Evolutionary conservation across 371 early-diverging fungal species (phyloP).

Genomic region (Circinella minor): DNA sequence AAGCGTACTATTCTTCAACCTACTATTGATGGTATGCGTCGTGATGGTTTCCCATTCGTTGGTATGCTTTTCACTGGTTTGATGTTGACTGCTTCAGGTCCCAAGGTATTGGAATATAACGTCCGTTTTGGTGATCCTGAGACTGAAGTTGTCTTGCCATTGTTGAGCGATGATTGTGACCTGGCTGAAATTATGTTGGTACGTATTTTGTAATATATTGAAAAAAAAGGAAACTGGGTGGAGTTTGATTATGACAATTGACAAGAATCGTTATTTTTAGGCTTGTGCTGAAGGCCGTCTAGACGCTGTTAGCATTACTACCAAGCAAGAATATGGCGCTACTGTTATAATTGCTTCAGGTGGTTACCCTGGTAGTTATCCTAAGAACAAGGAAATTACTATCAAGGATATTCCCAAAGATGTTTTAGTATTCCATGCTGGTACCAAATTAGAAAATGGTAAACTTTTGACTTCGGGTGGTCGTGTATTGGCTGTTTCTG

Average conservation of each 20-base stretch:
- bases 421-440: conserved; percentile 91
- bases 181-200: conserved; percentile 85
- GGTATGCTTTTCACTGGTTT: conserved; percentile 96
- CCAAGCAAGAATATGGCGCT: conserved; percentile 79
- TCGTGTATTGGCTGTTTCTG: conserved; percentile 93
- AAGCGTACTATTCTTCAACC: conserved; percentile 85
- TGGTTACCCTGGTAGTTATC: conserved; percentile 91
- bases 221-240: not conserved
- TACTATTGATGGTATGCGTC: conserved; percentile 94
- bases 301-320: conserved; percentile 82
- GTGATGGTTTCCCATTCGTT: conserved; percentile 95
- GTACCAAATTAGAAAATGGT: conserved; percentile 66
- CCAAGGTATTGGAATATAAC: conserved; percentile 96
- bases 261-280: conserved; percentile 17
- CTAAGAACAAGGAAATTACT: conserved; percentile 81
- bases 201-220: conserved; percentile 7
- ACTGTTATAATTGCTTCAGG: conserved; percentile 92
- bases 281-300: conserved; percentile 90
- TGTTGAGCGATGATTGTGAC: conserved; percentile 84
- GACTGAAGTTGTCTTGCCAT: conserved; percentile 93
- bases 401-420: conserved; percentile 54
- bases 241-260: not conserved
- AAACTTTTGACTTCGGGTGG: conserved; percentile 91
- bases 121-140: conserved; percentile 98
- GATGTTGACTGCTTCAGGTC: conserved; percentile 90